Conservation (phyloP, 2,329 filamentous ascomycete species). For the Pseudocercospora musae region DNA sequence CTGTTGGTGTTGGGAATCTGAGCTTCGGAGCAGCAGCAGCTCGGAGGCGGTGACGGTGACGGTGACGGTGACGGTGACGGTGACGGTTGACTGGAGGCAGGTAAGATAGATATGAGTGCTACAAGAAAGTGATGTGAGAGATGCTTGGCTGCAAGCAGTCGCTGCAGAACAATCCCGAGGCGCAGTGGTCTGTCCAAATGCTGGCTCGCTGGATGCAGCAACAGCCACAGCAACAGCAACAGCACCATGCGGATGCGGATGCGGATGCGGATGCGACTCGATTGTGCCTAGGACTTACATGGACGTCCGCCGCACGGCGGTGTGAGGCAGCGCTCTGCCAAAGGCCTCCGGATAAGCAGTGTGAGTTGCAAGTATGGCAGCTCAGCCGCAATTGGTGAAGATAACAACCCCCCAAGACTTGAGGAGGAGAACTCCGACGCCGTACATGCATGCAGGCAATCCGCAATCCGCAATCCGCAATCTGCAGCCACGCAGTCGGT, state of each 20-base stretch:
- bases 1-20: not conserved
- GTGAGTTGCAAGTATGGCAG: not conserved
- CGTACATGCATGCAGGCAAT: not conserved
- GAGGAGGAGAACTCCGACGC: not conserved
- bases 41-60: not conserved
- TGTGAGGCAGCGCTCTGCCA: not conserved
- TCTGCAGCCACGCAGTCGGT: not conserved
- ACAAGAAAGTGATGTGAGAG: not conserved
- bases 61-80: no score
- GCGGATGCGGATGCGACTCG: not conserved
- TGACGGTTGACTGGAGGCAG: not conserved
- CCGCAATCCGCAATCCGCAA: no score
- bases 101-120: not conserved
- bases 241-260: no score
- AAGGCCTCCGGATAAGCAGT: no score
- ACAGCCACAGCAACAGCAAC: not conserved
- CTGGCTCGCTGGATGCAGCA: not conserved
- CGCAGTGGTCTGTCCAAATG: not conserved
- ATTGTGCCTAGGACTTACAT: not conserved
- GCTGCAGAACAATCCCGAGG: not conserved
- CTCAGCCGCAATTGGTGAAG: not conserved
- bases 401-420: not conserved
- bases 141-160: not conserved
- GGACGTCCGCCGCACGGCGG: not conserved
- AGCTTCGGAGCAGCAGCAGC: not conserved